These are phyloP conservation scores for Epichloe coenophiala DNA, from an alignment of 2,329 filamentous ascomycete genomes.

Conservation along the genomic window DNA sequence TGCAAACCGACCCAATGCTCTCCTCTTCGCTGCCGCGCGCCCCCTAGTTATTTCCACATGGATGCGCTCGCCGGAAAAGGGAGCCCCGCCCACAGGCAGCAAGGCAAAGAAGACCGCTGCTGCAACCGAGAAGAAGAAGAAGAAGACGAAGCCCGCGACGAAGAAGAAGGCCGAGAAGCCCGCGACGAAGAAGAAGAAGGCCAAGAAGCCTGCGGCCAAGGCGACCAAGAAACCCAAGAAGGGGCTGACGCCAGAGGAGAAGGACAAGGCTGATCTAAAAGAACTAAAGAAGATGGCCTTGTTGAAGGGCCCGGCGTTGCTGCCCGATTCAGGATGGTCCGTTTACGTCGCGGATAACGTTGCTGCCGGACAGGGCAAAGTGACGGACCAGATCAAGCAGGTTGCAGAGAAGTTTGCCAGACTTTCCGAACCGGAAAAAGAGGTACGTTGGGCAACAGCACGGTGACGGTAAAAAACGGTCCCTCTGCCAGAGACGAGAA, in stretches of 20 bases:
- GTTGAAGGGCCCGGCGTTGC: constrained; percentile 22
- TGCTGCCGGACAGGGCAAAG: constrained; percentile 1
- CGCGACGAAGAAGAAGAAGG: constrained; percentile 21
- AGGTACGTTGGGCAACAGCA: constrained; percentile 24
- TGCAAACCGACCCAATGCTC: neutral
- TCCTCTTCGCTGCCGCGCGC: constrained; percentile 8
- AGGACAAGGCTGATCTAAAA: constrained; percentile 19
- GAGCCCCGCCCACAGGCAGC: constrained; percentile 6
- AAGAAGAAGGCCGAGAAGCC: constrained; percentile 31
- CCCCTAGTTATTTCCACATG: constrained; percentile 16
- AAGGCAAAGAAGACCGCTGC: constrained; percentile 10
- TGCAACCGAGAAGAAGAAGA: constrained; percentile 10
- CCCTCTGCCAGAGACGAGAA: neutral
- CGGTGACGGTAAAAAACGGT: neutral
- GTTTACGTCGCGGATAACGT: constrained; percentile 24
- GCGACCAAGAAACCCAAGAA: constrained; percentile 16
- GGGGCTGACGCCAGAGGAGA: constrained; percentile 24
- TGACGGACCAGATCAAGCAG: constrained; percentile 12
- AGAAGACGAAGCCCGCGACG: constrained; percentile 11
- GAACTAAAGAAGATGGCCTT: constrained; percentile 29
- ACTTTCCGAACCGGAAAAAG: constrained; percentile 25
- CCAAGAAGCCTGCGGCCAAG: constrained; percentile 31
- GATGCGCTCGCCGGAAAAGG: constrained; percentile 14
- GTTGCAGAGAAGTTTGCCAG: constrained; percentile 23
- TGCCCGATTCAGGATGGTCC: constrained; percentile 22